A percentile compares a stretch with the other conserved stretches of the same genome.
These are phyloP conservation scores for Hypoxylon sp. DNA, from an alignment of 2,329 filamentous ascomycete genomes.

Conservation along the genomic window DNA sequence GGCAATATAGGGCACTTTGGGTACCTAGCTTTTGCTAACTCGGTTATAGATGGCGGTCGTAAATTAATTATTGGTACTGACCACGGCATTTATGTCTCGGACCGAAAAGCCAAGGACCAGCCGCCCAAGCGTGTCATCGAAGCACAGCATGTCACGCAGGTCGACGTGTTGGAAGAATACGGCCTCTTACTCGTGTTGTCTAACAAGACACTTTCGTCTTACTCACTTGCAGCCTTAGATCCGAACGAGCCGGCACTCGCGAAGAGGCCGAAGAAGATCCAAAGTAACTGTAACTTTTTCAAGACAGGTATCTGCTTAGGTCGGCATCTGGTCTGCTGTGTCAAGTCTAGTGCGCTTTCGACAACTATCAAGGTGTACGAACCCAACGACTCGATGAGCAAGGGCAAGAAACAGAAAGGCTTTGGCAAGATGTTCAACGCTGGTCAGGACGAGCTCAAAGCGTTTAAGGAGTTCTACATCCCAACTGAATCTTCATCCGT, in stretches of 20 bases:
- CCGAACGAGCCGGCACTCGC: conserved; percentile 83
- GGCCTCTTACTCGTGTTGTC: conserved; percentile 90
- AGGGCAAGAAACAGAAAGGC: conserved; percentile 95
- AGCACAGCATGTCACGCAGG: conserved; percentile 88
- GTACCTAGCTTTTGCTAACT: conserved; percentile 34
- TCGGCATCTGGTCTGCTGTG: conserved; percentile 93
- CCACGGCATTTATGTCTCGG: conserved; percentile 91
- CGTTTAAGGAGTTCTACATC: conserved; percentile 99
- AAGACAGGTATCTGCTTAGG: conserved; percentile 96
- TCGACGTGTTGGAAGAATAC: conserved; percentile 97
- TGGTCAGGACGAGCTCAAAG: conserved; percentile 94
- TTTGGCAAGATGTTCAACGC: conserved; percentile 95
- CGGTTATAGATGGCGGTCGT: conserved; percentile 83
- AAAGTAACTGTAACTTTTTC: conserved; percentile 98
- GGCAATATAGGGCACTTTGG: conserved; percentile 53
- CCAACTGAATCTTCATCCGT: conserved; percentile 98
- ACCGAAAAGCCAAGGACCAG: conserved; percentile 89
- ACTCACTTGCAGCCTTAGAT: conserved; percentile 88
- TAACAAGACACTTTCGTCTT: conserved; percentile 93
- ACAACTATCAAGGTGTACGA: conserved; percentile 99
- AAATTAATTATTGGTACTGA: conserved; percentile 97
- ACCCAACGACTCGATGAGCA: conserved; percentile 93
- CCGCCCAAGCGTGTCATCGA: conserved; percentile 88
- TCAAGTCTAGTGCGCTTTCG: conserved; percentile 92
- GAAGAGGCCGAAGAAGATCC: conserved; percentile 94